These are phyloP conservation scores for Apiospora hydei DNA, from an alignment of 2,329 filamentous ascomycete genomes.

Conservation along the genomic window DNA sequence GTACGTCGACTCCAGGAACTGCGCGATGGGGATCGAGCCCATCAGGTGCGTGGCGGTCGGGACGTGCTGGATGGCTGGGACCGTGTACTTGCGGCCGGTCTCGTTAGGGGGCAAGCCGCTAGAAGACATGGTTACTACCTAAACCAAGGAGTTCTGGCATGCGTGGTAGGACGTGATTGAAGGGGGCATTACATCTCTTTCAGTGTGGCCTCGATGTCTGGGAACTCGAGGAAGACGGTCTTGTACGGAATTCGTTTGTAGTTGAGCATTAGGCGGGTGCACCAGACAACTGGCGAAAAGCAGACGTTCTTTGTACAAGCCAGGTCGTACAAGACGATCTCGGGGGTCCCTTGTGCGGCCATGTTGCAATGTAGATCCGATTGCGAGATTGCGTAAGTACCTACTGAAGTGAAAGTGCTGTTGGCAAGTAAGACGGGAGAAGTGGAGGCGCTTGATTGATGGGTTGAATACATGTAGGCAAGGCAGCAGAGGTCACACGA, in stretches of 20 bases:
- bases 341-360: conserved; percentile 32
- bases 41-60: conserved; percentile 48
- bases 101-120: conserved; percentile 23
- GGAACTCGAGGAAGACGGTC: conserved; percentile 51
- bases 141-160: background rate
- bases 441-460: background rate
- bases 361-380: background rate
- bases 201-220: conserved; percentile 51
- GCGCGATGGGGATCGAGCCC: conserved; percentile 48
- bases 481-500: background rate
- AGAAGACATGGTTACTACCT: conserved; percentile 28
- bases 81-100: conserved; percentile 44
- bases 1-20: conserved; percentile 50
- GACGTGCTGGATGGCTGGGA: conserved; percentile 50
- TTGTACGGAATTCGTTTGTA: conserved; percentile 50
- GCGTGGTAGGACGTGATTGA: background rate
- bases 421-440: background rate
- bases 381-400: background rate
- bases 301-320: conserved; percentile 48
- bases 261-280: conserved; percentile 52
- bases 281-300: conserved; percentile 51
- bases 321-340: conserved; percentile 50
- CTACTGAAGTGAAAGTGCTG: background rate
- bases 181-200: conserved; percentile 43
- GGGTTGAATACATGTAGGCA: background rate